phyloP scores from a whole-genome alignment of 306 rosid genomes.

The Leucaena leucocephala region DNA sequence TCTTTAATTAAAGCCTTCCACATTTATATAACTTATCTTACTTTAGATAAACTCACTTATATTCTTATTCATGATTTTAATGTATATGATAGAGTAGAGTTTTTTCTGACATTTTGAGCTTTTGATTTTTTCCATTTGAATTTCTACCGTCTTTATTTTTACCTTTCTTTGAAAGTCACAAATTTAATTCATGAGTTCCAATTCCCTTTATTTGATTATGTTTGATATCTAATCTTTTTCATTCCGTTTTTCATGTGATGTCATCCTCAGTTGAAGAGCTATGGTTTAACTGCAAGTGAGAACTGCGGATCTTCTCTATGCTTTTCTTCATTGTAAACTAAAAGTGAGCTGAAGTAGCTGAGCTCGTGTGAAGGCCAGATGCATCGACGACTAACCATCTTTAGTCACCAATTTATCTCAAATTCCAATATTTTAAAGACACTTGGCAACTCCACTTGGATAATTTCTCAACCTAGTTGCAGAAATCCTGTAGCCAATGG shows the following conservation, averaged over 20 bases:
- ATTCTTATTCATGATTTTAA: background rate
- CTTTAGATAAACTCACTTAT: background rate
- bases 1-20: background rate
- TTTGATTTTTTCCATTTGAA: background rate
- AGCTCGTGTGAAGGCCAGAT: constrained; percentile 27
- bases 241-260: background rate
- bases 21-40: background rate
- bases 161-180: background rate
- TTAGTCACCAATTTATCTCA: constrained; percentile 45
- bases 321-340: background rate
- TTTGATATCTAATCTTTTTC: background rate
- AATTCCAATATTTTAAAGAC: constrained; percentile 28
- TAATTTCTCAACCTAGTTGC: constrained; percentile 32
- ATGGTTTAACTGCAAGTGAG: background rate
- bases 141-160: background rate
- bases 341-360: constrained; percentile 45
- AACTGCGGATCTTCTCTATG: background rate
- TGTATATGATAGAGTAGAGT: background rate
- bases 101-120: background rate
- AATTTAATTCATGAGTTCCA: background rate
- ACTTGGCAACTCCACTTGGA: constrained; percentile 30
- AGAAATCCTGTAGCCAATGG: constrained; percentile 36
- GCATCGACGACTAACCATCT: constrained; percentile 64
- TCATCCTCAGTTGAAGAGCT: background rate
- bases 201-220: background rate